Evolutionary conservation across 495 filamentous ascomycete species (phyloP).

Genomic region (Chaetomium tenue): DNA sequence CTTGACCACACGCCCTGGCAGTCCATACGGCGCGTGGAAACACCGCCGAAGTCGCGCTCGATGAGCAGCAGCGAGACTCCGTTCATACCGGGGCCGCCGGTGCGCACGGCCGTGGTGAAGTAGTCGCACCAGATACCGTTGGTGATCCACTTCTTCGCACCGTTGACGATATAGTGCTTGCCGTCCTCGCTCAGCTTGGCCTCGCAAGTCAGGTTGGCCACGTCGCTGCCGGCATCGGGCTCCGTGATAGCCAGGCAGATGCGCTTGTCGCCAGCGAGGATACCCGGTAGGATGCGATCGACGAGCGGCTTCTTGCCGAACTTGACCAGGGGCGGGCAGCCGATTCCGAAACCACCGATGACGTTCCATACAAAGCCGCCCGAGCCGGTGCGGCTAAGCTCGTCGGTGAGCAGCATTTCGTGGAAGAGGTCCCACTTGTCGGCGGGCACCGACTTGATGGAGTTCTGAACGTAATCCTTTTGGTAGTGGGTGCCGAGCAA

Average conservation of each 20-base stretch:
- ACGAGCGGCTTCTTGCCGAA: constrained; percentile 87
- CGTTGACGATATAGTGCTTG: constrained; percentile 99
- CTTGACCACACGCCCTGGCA: constrained; percentile 96
- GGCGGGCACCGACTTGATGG: constrained; percentile 70
- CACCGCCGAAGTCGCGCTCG: constrained; percentile 69
- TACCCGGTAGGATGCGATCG: constrained; percentile 71
- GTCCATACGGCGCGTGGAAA: constrained; percentile 92
- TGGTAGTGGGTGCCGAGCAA: constrained; percentile 82
- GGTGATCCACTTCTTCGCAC: constrained; percentile 99
- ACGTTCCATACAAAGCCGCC: constrained; percentile 99
- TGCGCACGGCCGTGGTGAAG: constrained; percentile 95
- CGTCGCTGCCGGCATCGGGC: constrained; percentile 65
- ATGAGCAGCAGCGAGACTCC: constrained; percentile 89
- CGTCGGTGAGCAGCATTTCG: constrained; percentile 91
- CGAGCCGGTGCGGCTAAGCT: constrained; percentile 81
- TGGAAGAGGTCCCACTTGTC: constrained; percentile 99
- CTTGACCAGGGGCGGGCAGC: constrained; percentile 85
- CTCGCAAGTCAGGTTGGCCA: constrained; percentile 92
- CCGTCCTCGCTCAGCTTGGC: constrained; percentile 90
- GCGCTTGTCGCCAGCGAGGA: constrained; percentile 88
- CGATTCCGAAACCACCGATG: constrained; percentile 92
- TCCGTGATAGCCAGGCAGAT: constrained; percentile 70
- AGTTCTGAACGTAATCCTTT: constrained; percentile 63
- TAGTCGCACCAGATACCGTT: constrained; percentile 97
- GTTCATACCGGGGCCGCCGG: constrained; percentile 81